Percentiles rank a stretch among this genome's conserved stretches.
phyloP scores from a whole-genome alignment of 768 basidiomycete genomes.

The Mycena maculata region DNA sequence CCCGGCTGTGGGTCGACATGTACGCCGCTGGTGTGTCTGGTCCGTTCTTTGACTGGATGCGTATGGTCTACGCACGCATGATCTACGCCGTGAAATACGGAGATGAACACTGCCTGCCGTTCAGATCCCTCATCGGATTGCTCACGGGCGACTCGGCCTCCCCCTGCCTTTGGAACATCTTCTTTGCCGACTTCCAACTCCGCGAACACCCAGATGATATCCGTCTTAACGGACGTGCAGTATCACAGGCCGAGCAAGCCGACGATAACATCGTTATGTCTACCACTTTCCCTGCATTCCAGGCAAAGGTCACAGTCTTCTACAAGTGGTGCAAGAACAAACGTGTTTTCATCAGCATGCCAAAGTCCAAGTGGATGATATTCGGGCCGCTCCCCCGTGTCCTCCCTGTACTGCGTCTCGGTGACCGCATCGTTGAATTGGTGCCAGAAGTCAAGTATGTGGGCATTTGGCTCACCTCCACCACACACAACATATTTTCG shows the following conservation, averaged over 20 bases:
- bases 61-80: too few species aligned
- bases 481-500: constrained; percentile 16
- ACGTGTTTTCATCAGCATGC: constrained; percentile 37
- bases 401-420: constrained; percentile 2
- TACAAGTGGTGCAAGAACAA: constrained; percentile 36
- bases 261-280: constrained; percentile 29
- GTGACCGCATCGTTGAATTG: constrained; percentile 12
- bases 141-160: constrained; percentile 42
- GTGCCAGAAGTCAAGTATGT: constrained; percentile 27
- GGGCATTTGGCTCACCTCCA: constrained; percentile 26
- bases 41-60: too few species aligned
- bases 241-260: constrained; percentile 38
- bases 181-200: constrained; percentile 34
- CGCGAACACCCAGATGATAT: constrained; percentile 29
- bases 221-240: constrained; percentile 5
- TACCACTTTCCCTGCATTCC: constrained; percentile 24
- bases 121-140: constrained; percentile 32
- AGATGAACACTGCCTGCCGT: not conserved
- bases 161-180: constrained; percentile 40
- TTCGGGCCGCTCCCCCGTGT: constrained; percentile 23
- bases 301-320: constrained; percentile 28
- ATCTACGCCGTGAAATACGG: not conserved
- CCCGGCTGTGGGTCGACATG: constrained; percentile 45
- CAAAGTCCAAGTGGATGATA: constrained; percentile 35
- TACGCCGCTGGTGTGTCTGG: too few species aligned